Percentiles rank a stretch among this genome's conserved stretches.
Conservation (phyloP, 352 stramenopile species). For the Detonula confervacea region DNA sequence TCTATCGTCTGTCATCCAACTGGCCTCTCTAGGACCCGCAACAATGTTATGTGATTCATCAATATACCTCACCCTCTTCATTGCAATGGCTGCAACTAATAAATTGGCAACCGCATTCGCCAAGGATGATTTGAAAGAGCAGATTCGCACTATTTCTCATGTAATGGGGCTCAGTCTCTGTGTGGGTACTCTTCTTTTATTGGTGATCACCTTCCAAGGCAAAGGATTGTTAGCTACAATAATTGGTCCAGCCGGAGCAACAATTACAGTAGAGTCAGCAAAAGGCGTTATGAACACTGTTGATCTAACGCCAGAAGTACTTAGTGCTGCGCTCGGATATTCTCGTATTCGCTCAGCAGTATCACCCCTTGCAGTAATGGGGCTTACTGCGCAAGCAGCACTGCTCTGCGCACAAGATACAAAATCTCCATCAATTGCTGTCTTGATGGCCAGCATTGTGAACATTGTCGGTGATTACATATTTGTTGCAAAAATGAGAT, state of each 20-base stretch:
- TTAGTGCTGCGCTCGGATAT: constrained; percentile 66
- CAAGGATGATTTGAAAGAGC: constrained; percentile 49
- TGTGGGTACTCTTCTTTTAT: constrained; percentile 36
- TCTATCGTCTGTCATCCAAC: constrained; percentile 60
- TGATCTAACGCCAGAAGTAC: constrained; percentile 45
- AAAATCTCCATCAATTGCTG: constrained; percentile 72
- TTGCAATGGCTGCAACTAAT: constrained; percentile 83
- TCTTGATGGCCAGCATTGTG: constrained; percentile 64
- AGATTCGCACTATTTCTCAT: constrained; percentile 70
- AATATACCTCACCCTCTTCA: constrained; percentile 80
- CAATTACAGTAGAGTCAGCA: constrained; percentile 26
- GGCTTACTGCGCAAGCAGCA: constrained; percentile 70
- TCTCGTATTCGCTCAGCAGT: constrained; percentile 65
- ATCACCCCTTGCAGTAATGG: constrained; percentile 67
- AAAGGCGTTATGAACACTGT: no score
- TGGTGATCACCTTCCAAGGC: constrained; percentile 45
- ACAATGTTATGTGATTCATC: constrained; percentile 80
- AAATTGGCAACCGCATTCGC: constrained; percentile 65
- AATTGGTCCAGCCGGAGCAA: constrained; percentile 50
- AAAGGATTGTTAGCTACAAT: constrained; percentile 51
- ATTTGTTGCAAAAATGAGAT: constrained; percentile 61
- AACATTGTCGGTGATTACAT: constrained; percentile 82
- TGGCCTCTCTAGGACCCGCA: constrained; percentile 79
- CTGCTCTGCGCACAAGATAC: constrained; percentile 72
- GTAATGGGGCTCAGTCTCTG: constrained; percentile 62